Evolutionary conservation across 78 protist genomes (phyloP).

Genomic region (Planoprotostelium fungivorum): DNA sequence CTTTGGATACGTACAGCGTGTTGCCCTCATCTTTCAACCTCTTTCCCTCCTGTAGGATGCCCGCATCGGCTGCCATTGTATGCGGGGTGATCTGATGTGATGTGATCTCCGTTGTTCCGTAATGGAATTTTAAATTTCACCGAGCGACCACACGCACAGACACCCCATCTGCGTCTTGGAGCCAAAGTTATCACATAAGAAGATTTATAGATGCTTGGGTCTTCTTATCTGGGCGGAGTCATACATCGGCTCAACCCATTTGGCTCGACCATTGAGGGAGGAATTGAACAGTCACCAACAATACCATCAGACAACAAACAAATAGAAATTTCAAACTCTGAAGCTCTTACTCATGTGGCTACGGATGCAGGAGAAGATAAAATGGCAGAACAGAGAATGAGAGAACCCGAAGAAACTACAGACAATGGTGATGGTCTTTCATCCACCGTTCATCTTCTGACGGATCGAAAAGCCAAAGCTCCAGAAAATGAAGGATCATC

Average conservation of each 20-base stretch:
- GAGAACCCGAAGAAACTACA: background rate
- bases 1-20: slow-evolving; percentile 12
- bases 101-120: no score
- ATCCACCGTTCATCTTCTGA: background rate
- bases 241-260: background rate
- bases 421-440: background rate
- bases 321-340: no score
- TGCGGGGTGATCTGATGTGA: no score
- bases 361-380: background rate
- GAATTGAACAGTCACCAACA: background rate
- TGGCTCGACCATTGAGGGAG: background rate
- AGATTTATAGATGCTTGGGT: background rate
- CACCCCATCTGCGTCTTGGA: no score
- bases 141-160: no score
- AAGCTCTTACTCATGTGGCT: no score
- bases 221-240: background rate
- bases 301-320: no score
- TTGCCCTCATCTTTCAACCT: slow-evolving; percentile 28
- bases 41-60: slow-evolving; percentile 23
- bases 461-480: background rate
- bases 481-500: background rate
- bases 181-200: background rate
- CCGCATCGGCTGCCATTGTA: slow-evolving; percentile 21
- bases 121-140: no score
- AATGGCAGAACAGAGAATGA: background rate